These are phyloP conservation scores for Dendrobium officinale DNA, from an alignment of 106 monocot genomes.

Conservation along the genomic window DNA sequence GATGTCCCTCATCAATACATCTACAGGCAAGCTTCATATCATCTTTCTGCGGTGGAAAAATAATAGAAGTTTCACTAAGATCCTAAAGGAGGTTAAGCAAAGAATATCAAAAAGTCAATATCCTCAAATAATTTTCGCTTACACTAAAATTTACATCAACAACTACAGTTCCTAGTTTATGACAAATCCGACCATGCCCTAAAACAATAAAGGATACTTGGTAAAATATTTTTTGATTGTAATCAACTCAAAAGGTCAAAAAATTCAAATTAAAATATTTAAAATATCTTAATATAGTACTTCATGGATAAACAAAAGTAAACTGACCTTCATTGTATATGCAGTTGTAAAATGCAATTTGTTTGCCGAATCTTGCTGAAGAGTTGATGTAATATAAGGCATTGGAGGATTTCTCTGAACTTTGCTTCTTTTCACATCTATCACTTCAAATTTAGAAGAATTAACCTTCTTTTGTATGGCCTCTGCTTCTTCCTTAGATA, in stretches of 20 bases:
- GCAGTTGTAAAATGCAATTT: slow-evolving; percentile 67
- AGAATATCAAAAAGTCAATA: background rate
- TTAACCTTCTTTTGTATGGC: slow-evolving; percentile 42
- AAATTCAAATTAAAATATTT: background rate
- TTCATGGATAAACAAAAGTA: background rate
- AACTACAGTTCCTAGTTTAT: background rate
- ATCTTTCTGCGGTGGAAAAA: background rate
- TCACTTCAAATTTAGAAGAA: slow-evolving; percentile 56
- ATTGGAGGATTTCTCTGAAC: slow-evolving; percentile 64
- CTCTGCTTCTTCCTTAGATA: slow-evolving; percentile 38
- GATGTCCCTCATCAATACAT: background rate
- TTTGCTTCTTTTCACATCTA: slow-evolving; percentile 43
- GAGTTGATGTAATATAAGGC: slow-evolving; percentile 92
- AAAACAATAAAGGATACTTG: background rate
- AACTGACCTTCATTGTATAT: slow-evolving; percentile 83
- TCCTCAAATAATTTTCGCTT: background rate
- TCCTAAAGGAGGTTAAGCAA: background rate
- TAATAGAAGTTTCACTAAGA: background rate
- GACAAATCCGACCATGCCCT: background rate
- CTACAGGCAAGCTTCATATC: background rate
- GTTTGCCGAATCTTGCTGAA: slow-evolving; percentile 88
- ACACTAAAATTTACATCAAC: background rate
- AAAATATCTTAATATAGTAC: background rate
- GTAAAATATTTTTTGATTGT: background rate
- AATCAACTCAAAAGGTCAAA: background rate